These are phyloP conservation scores for Dioscorea cayenensis DNA, from an alignment of 116 monocot genomes.

Conservation along the genomic window DNA sequence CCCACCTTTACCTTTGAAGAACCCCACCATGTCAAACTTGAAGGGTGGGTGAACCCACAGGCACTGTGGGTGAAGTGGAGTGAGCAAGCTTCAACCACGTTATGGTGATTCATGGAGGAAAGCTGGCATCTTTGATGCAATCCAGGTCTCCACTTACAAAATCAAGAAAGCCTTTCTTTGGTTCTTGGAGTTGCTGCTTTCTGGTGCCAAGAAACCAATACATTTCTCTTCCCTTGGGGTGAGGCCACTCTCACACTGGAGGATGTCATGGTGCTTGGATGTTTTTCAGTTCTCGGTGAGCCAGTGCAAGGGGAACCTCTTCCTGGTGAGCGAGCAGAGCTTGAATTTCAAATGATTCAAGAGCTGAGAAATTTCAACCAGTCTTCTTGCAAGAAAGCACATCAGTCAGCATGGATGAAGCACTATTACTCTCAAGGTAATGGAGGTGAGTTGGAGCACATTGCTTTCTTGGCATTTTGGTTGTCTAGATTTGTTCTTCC, in stretches of 20 bases:
- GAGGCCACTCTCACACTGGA: conserved; percentile 49
- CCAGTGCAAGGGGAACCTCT: conserved; percentile 20
- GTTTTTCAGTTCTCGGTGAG: conserved; percentile 37
- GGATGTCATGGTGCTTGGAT: conserved; percentile 38
- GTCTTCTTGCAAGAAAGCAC: conserved; percentile 29
- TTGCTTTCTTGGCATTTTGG: conserved; percentile 68
- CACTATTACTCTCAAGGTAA: conserved; percentile 32
- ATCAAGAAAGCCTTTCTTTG: conserved; percentile 12
- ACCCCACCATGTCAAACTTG: not conserved
- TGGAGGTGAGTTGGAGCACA: conserved; percentile 46
- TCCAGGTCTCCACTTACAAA: conserved; percentile 24
- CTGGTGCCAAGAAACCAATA: conserved; percentile 47
- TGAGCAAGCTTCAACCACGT: conserved; percentile 20
- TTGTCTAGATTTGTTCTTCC: conserved; percentile 55
- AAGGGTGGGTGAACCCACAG: conserved; percentile 7
- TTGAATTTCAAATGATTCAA: conserved; percentile 21
- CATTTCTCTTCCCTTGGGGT: conserved; percentile 50
- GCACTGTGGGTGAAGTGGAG: conserved; percentile 39
- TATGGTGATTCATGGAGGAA: conserved; percentile 28
- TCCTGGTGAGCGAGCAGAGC: conserved; percentile 16
- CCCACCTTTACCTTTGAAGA: not conserved
- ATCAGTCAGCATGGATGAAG: conserved; percentile 43
- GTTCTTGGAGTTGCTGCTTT: conserved; percentile 14
- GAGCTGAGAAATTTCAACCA: conserved; percentile 33
- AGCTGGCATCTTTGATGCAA: conserved; percentile 37